These are phyloP conservation scores for Myrmaecium sp. DNA, from an alignment of 2,329 filamentous ascomycete species.

Conservation along the genomic window DNA sequence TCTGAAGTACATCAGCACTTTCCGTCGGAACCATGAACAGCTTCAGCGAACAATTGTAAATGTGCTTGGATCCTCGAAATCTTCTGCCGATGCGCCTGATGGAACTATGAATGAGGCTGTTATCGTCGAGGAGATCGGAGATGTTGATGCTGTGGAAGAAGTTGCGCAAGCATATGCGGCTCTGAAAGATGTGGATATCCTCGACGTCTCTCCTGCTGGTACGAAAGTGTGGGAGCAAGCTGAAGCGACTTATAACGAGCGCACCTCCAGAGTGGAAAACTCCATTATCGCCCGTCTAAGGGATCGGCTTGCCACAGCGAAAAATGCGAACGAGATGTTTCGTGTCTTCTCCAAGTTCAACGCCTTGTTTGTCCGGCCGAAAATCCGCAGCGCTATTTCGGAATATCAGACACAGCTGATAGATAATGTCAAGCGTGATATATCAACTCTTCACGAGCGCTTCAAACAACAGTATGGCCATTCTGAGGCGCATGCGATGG, in stretches of 20 bases:
- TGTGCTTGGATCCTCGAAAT: conserved; percentile 54
- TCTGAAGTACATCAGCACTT: conserved; percentile 83
- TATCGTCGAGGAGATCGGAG: conserved; percentile 84
- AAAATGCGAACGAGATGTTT: conserved; percentile 99
- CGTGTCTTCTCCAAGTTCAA: conserved; percentile 99
- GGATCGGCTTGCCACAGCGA: conserved; percentile 84
- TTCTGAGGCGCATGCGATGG: conserved; percentile 96
- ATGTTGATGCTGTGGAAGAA: conserved; percentile 92
- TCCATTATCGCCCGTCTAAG: conserved; percentile 91
- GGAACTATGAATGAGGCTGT: conserved; percentile 30
- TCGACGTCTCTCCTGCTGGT: conserved; percentile 80
- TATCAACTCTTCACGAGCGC: conserved; percentile 79
- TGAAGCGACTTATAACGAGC: conserved; percentile 92
- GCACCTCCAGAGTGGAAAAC: conserved; percentile 93
- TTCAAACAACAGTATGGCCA: conserved; percentile 99
- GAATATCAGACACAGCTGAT: conserved; percentile 98
- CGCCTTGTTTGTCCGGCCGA: conserved; percentile 92
- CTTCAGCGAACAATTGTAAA: conserved; percentile 91
- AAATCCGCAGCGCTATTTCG: conserved; percentile 92
- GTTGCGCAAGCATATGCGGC: conserved; percentile 89
- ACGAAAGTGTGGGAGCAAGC: conserved; percentile 86
- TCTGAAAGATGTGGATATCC: conserved; percentile 81
- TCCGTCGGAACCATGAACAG: conserved; percentile 94
- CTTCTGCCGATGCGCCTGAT: conserved; percentile 19
- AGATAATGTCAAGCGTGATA: conserved; percentile 94